Percentiles rank a stretch among this genome's conserved stretches.
These are phyloP conservation scores for Hyaloperonospora brassicae DNA, from an alignment of 352 stramenopile species.

Conservation along the genomic window DNA sequence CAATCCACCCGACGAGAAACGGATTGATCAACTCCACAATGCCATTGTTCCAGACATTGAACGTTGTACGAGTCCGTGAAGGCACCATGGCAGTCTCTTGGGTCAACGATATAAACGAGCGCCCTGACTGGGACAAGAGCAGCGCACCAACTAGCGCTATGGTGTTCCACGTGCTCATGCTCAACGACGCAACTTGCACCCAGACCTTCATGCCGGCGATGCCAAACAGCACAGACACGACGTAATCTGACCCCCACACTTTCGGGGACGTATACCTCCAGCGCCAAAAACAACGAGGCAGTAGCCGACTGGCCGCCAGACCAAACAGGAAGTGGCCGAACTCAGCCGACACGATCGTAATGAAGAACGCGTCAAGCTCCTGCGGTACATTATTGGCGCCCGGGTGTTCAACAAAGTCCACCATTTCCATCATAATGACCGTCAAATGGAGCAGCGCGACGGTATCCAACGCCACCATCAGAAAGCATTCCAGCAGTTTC, in stretches of 20 bases:
- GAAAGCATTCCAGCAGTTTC: conserved; percentile 42
- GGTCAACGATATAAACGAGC: conserved; percentile 34
- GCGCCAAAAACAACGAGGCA: conserved; percentile 3
- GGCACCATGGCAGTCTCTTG: conserved; percentile 32
- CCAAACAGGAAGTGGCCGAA: conserved; percentile 27
- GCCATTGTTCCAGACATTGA: conserved; percentile 36
- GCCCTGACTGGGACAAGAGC: conserved; percentile 30
- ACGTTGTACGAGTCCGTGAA: conserved; percentile 12
- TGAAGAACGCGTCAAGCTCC: conserved; percentile 44
- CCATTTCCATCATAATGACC: conserved; percentile 56
- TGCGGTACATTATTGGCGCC: conserved; percentile 23
- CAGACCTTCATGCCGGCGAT: conserved; percentile 16
- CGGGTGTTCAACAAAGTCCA: conserved; percentile 47
- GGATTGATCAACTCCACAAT: conserved; percentile 49
- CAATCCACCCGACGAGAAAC: conserved; percentile 52
- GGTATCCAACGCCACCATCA: conserved; percentile 50
- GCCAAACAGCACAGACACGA: conserved; percentile 18
- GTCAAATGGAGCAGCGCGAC: conserved; percentile 46
- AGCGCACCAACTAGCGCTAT: conserved; percentile 25
- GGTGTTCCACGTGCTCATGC: conserved; percentile 29
- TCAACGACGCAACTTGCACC: conserved; percentile 13
- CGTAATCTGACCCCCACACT: conserved; percentile 10
- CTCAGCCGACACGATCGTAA: conserved; percentile 32
- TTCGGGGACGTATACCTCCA: conserved; percentile 11
- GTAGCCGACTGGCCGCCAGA: conserved; percentile 5